Base-by-base conservation (phyloP, 441 rosid genomes). In the Biscutella laevigata region DNA sequence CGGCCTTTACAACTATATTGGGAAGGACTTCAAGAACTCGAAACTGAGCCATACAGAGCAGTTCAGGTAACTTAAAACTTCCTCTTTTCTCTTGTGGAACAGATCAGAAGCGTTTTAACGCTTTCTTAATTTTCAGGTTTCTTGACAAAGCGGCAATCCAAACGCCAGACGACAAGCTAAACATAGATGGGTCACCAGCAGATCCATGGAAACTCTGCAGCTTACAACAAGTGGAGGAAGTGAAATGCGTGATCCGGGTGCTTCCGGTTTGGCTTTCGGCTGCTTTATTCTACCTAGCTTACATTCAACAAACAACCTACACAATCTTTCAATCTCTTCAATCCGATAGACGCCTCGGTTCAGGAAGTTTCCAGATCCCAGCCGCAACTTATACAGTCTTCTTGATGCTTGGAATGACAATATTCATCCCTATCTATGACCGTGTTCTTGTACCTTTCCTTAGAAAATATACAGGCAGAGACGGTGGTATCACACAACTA, bases 171-270 rank as follows among this genome's bases (percentile, higher is more conserved):
- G 84, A 80, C 49, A 53, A 74, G 55, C 54, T 74, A 24, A 78
- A 71, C 28, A 3, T 19, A 16, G 75, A 82, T 15, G 95, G 84
- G 19, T 69, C 77, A 0, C 67, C 82, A 1, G 59, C 51, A 5
- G 43, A 73, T 58, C 75, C 83, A 41, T 75, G 91, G 95, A 71
- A 47, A 42, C 80, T 86, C 1, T 71, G 83, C 57, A 79, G 82
- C 56, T 3, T 81, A 63, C 95, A 83, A 40, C 75, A 78, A 63
- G 83, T 79, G 14, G 95, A 83, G 50, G 92, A 83, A 66, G 79
- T 76, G 19, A 83, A 86, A 63, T 78, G 82, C 7, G 46, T 83
- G 45, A 5, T 76, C 10, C 66, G 84, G 36, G 82, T 83, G 22
- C 58, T 79, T 49, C 95, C 92, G 10, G 63, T 86, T 36, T 81